Conservation (phyloP, 108 stramenopile species). For the Pelagomonas calceolata region DNA sequence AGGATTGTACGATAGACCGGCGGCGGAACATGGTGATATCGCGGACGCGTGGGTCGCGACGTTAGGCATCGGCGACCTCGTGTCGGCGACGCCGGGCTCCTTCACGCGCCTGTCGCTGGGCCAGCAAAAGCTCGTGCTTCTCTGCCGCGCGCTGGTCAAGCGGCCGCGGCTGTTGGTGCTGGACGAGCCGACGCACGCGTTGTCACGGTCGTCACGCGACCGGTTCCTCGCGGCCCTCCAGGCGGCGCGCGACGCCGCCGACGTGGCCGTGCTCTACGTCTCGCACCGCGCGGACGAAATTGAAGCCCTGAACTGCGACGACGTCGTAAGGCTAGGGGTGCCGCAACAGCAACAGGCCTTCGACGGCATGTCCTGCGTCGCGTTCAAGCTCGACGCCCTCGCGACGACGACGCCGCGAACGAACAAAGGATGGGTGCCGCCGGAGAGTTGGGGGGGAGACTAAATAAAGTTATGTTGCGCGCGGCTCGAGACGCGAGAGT, state of each 20-base stretch:
- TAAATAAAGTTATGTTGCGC: too few relatives aligned
- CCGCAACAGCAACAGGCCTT: too few relatives aligned
- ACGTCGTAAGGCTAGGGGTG: not conserved
- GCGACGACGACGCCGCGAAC: too few relatives aligned
- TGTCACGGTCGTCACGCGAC: not conserved
- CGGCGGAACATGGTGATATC: not conserved
- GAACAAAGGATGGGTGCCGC: too few relatives aligned
- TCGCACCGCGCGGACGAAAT: not conserved
- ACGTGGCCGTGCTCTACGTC: not conserved
- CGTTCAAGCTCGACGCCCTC: too few relatives aligned
- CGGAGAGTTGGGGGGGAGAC: too few relatives aligned
- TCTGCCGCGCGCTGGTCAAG: not conserved
- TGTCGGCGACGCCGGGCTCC: not conserved
- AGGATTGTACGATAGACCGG: not conserved
- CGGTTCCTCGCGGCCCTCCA: not conserved
- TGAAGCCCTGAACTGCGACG: not conserved
- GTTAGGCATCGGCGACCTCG: not conserved
- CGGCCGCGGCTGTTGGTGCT: not conserved
- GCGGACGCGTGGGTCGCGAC: not conserved
- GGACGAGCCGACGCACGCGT: not conserved
- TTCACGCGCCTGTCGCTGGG: not conserved
- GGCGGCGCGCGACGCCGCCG: not conserved
- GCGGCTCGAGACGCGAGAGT: too few relatives aligned
- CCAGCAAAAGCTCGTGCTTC: not conserved
- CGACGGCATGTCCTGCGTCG: too few relatives aligned